Evolutionary conservation across 2,329 filamentous ascomycete genomes (phyloP).

Genomic region (Calycina marina): DNA sequence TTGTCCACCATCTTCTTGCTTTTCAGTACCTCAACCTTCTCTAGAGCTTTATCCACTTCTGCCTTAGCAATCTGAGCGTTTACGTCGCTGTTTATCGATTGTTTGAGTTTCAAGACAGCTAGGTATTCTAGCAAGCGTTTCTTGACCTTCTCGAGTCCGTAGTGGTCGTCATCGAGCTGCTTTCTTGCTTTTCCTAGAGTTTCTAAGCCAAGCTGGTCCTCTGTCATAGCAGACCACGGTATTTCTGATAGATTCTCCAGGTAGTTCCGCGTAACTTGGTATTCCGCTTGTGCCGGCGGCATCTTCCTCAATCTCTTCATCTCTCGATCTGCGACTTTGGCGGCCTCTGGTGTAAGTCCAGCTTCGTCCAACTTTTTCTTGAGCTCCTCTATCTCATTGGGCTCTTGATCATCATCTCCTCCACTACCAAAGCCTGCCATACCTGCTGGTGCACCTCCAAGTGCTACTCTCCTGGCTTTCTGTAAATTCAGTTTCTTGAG

Average conservation of each 20-base stretch:
- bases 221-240: constrained; percentile 74
- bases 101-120: constrained; percentile 90
- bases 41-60: constrained; percentile 37
- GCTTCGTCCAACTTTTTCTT: constrained; percentile 77
- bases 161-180: constrained; percentile 92
- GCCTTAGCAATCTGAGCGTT: constrained; percentile 62
- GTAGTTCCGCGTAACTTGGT: constrained; percentile 85
- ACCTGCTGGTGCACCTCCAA: constrained; percentile 14
- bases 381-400: constrained; percentile 81
- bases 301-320: constrained; percentile 83
- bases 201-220: constrained; percentile 70
- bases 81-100: constrained; percentile 71
- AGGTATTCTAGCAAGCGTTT: constrained; percentile 90
- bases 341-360: constrained; percentile 66
- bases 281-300: constrained; percentile 91
- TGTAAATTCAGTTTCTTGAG: constrained; percentile 32
- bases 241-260: constrained; percentile 89
- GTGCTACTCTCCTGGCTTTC: constrained; percentile 14
- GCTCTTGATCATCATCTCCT: constrained; percentile 58
- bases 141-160: constrained; percentile 93
- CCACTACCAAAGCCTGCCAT: constrained; percentile 17
- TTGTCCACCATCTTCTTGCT: constrained; percentile 83
- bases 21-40: constrained; percentile 59
- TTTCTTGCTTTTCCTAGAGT: constrained; percentile 68
- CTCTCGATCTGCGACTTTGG: constrained; percentile 83